These are phyloP conservation scores for Lithospermum erythrorhizon DNA, from an alignment of 257 asterid species.

Conservation along the genomic window DNA sequence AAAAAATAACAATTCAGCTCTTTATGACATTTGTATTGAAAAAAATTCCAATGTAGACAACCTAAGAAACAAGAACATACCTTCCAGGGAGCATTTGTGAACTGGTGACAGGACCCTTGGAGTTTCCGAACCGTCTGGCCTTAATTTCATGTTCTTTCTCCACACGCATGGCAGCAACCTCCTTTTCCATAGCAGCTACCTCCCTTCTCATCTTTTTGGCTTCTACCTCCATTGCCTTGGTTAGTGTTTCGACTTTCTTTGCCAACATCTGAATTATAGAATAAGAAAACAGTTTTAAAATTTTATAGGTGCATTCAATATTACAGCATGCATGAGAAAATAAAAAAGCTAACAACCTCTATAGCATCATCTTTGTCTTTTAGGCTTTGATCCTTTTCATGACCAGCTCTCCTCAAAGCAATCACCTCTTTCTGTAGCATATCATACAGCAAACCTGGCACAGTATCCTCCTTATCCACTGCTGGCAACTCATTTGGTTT, in stretches of 20 bases:
- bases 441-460: conserved; percentile 73
- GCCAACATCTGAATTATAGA: conserved; percentile 64
- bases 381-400: conserved; percentile 95
- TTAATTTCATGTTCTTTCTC: conserved; percentile 79
- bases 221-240: conserved; percentile 98
- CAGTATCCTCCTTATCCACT: conserved; percentile 56
- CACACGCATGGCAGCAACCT: conserved; percentile 93
- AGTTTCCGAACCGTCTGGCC: conserved; percentile 53
- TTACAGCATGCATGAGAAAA: conserved; percentile 8
- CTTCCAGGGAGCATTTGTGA: conserved; percentile 77
- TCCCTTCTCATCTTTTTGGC: conserved; percentile 98
- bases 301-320: conserved; percentile 7
- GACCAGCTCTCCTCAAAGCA: conserved; percentile 77
- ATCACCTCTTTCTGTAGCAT: conserved; percentile 82
- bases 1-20: background rate
- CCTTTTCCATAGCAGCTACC: conserved; percentile 99
- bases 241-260: conserved; percentile 88
- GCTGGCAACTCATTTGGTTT: conserved; percentile 45
- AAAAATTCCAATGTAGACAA: background rate
- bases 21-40: background rate
- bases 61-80: conserved; percentile 23
- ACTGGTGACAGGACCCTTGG: conserved; percentile 56
- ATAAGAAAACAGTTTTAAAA: conserved; percentile 7
- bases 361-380: conserved; percentile 97
- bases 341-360: conserved; percentile 49